A percentile compares a stretch with the other conserved stretches of the same genome.
Conservation (phyloP, 2,329 filamentous ascomycete genomes). For the Fusarium heterosporum region DNA sequence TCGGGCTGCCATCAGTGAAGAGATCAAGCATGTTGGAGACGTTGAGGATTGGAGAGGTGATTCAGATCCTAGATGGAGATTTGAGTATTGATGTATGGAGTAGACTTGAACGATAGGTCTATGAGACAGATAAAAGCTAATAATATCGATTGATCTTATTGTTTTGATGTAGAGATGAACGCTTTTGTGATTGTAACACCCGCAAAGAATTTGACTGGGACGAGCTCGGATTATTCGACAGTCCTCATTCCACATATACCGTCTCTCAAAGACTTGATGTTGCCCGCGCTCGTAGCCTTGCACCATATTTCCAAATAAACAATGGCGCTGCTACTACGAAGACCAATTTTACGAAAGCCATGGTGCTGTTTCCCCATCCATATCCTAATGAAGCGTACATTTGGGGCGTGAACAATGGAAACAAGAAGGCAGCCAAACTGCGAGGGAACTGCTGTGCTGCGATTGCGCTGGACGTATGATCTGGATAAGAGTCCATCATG, state of each 20-base stretch:
- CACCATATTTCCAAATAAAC: conserved; percentile 57
- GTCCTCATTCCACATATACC: accelerated
- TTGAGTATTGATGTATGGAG: conserved; percentile 57
- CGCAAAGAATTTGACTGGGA: not conserved
- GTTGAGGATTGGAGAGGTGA: conserved; percentile 70
- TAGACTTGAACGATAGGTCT: too few species aligned
- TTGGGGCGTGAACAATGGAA: conserved; percentile 61
- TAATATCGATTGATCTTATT: too few species aligned
- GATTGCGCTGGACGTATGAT: conserved; percentile 60
- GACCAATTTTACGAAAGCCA: conserved; percentile 55
- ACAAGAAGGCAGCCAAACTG: conserved; percentile 60
- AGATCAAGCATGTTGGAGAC: conserved; percentile 62
- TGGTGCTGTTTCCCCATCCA: conserved; percentile 54
- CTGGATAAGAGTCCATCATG: conserved; percentile 59
- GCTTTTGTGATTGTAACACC: not conserved
- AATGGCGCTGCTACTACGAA: conserved; percentile 53
- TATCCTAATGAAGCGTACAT: conserved; percentile 54
- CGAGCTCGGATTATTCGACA: not conserved
- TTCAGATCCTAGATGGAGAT: conserved; percentile 74
- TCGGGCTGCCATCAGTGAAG: conserved; percentile 58
- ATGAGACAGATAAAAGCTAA: too few species aligned
- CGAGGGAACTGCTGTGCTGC: conserved; percentile 60
- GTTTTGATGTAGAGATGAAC: too few species aligned
- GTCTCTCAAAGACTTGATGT: conserved; percentile 2
- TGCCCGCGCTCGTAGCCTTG: conserved; percentile 44